Conservation (phyloP, 441 rosid species). For the Manihot esculenta region DNA sequence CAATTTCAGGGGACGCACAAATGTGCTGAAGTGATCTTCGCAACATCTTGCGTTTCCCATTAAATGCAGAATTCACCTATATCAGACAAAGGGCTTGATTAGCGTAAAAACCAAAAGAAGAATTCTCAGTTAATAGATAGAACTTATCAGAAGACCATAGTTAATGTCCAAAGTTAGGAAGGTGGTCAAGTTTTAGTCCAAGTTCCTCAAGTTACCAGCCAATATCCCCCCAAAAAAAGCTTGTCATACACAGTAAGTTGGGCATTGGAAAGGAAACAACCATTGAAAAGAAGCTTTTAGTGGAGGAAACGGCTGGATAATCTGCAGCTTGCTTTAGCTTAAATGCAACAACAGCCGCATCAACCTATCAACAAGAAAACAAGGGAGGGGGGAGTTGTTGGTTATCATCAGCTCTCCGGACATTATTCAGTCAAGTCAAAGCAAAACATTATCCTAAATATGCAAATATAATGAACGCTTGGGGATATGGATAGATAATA, state of each 20-base stretch:
- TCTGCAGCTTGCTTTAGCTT: slow-evolving; percentile 72
- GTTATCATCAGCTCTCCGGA: background rate
- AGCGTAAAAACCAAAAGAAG: background rate
- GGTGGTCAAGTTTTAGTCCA: background rate
- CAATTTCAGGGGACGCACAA: slow-evolving; percentile 59
- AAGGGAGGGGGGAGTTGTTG: too few species aligned
- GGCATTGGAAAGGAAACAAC: slow-evolving; percentile 34
- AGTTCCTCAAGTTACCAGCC: background rate
- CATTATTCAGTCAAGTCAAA: background rate
- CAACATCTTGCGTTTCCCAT: slow-evolving; percentile 88
- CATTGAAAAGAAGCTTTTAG: slow-evolving; percentile 86
- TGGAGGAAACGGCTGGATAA: slow-evolving; percentile 77
- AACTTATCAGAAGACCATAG: background rate
- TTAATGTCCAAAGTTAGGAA: background rate
- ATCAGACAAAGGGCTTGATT: background rate
- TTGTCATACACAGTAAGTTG: background rate
- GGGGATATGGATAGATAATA: background rate
- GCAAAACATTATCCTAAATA: background rate
- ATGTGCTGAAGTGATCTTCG: slow-evolving; percentile 82
- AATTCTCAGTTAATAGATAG: background rate
- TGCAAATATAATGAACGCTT: background rate
- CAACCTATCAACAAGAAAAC: slow-evolving; percentile 54
- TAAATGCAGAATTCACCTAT: slow-evolving; percentile 90
- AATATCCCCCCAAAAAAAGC: background rate
- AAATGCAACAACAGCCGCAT: slow-evolving; percentile 88